Base-by-base conservation (phyloP, 169 alveolate genomes). In the Eimeria sp. region DNA sequence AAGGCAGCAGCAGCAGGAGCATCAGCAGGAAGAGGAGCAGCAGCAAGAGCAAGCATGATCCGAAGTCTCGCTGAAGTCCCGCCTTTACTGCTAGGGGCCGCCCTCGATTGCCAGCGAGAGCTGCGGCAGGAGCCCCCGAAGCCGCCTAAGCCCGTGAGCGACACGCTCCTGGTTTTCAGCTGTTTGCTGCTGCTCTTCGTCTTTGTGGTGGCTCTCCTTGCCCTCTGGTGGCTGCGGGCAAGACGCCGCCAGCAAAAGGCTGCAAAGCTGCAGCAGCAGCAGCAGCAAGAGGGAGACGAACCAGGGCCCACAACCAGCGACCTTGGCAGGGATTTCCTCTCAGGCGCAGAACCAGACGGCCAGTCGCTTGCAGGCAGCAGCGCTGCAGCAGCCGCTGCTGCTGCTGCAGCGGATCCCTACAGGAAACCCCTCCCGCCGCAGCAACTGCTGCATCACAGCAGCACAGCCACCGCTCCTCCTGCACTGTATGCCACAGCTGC, bases 141-240 rank as follows among this genome's bases (percentile, higher is more conserved):
- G 87, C 83, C 58, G 2, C 67, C 92, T 4, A 92, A 92, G 58
- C 96, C 96, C 16, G 73, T 92, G 1, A 92, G 96, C 54, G 96
- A 92, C 73, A 92, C 96, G 47, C 92, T 78, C 57, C 75, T 92
- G 49, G 96, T 92, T 22, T 92, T 92, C 43, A 40, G 67, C 20
- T 92, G 92, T 92, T 45, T 92, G 72, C 58, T 92, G 58, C 76
- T 92, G 43, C 96, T 92, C 61, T 92, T 92, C 27, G 96, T 80
- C 25, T 86, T 92, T 16, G 92, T 80, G 3, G 96, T 92, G 9
- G 91, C 86, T n/a, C 75, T 92, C 5, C 67, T 92, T 9, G 86
- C 92, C 40, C 73, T 86, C 14, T 92, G 96, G 96, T 92, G 96
- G 96, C 4, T 92, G 9, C 49, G 92, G 13, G 70, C 91, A 34